Base-by-base conservation (phyloP, 2,329 filamentous ascomycete species). In the Davidsoniella eucalypti region DNA sequence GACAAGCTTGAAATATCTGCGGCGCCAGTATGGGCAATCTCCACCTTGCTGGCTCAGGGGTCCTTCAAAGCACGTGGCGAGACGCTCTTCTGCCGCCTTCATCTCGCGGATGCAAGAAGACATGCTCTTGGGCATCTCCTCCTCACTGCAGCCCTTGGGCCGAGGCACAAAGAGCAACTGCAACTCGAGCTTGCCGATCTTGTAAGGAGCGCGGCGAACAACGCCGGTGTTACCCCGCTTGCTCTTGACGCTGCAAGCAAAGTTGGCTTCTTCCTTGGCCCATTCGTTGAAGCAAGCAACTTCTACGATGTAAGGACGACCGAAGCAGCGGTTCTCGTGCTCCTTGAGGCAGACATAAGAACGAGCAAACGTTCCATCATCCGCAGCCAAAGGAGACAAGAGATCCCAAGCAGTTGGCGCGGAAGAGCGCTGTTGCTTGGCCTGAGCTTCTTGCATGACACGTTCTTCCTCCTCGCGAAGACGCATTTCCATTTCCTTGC, bases 91-190 rank as follows among this genome's bases (percentile, higher is more conserved):
- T 2, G 90, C 87, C 48, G 90, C 86, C 65, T 84, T 86, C 67
- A 98, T 80, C 68, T 96, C 92, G 16, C 92, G 78, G 58, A 96
- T 84, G 64, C 87, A 94, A 41, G 86, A 84, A 65, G 92, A 94
- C 88, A 98, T 94, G 69, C 88, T 95, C 79, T 96, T 96, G 50
- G 92, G 92, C 87, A 98, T 95, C 57, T 96, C 90, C 14, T 95
- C 88, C 56, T 96, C 92, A 46, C 79, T 80, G 26, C 80, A 74
- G 42, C 83, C 84, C 69, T 86, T 90, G 4, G 92, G 90, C 58
- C 88, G 87, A 0, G 92, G 92, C 1, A 98, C 87, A 60, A 94
- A 98, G 12, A 98, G 72, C 7, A 98, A 75, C 67, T 98, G 92
- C 38, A 98, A 71, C 62, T 94, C 86, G 50, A 98, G 73, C 67